Evolutionary conservation across 176 grass and related monocot genomes (phyloP), one percentile per base, ranked within the genome.

Genomic region (Luzula sylvatica): DNA sequence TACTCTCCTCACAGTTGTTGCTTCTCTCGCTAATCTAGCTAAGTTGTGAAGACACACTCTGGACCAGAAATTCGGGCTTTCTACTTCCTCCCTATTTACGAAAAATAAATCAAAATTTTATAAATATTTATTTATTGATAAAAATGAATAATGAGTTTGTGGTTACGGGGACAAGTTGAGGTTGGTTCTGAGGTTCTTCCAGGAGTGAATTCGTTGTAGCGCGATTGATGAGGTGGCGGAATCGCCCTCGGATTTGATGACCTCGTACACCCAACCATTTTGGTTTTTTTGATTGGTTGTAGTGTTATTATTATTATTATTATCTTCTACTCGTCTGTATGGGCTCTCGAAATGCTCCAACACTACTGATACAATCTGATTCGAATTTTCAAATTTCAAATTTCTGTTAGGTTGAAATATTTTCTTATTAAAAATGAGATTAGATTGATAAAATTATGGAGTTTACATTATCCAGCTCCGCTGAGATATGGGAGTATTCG

Each of bases 11-110:
- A 89, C 56, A 15, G 90, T 89, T 43, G 90, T 82, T 73, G 74
- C 84, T 79, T 86, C 90, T 51, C 72, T 96, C 23, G 84, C 83
- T 82, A 96, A 89, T 72, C 71, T 86, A 23, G 90, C 90, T 70
- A 96, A 79, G 77, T 96, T 96, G 77, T 89, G 90, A 25, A 96
- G 65, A 71, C 90, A 96, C 48, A 96, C 67, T 71, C 90, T 87
- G 24, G 84, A 86, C 90, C 90, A 96, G 66, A 96, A 89, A 64
- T 82, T 79, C 26, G 84, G 78, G 64, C 71, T 89, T 65, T 73
- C 63, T 63, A 50, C 54, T 68, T 96, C 81, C 78, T 89, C 77
- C 49, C 84, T 96, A 54, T 51, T 53, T 11, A 43, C 39, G 11
- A 19, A 56, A 41, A 87, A 75, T 65, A 21, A 56, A 56, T 74